Evolutionary conservation across 208 protist genomes (phyloP).

Genomic region (Trypanosoma boissoni): DNA sequence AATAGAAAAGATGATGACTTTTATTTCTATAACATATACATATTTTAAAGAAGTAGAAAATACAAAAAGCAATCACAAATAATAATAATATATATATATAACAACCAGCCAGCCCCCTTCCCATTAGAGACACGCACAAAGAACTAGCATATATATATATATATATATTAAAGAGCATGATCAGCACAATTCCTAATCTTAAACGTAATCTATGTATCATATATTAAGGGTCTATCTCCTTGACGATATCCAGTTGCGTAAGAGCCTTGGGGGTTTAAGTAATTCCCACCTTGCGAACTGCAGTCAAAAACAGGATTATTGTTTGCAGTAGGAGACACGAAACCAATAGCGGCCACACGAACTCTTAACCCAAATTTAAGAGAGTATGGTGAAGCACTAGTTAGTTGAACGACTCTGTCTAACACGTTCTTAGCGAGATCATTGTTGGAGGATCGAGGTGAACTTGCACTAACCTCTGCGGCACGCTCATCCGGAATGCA

Average conservation of each 20-base stretch:
- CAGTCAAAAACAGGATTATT: too few relatives aligned
- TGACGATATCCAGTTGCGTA: too few relatives aligned
- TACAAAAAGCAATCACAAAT: slow-evolving; percentile 2
- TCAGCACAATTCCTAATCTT: too few relatives aligned
- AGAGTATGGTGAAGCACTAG: slow-evolving; percentile 24
- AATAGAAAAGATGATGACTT: neutral
- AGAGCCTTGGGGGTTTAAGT: too few relatives aligned
- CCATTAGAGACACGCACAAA: too few relatives aligned
- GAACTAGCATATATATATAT: too few relatives aligned
- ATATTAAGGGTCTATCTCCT: too few relatives aligned
- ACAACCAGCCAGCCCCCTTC: neutral
- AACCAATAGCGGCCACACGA: neutral
- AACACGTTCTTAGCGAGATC: slow-evolving; percentile 3
- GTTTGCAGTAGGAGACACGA: too few relatives aligned
- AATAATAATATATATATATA: neutral
- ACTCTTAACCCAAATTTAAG: slow-evolving; percentile 20
- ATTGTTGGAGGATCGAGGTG: too few relatives aligned
- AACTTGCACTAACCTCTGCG: slow-evolving; percentile 1
- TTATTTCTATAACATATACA: neutral
- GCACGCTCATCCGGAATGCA: slow-evolving; percentile 29
- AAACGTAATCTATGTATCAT: too few relatives aligned
- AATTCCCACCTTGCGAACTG: too few relatives aligned
- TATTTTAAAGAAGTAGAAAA: neutral
- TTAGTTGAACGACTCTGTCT: slow-evolving; percentile 18
- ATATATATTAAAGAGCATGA: too few relatives aligned